Evolutionary conservation across 176 grass and related monocot species (phyloP).

Genomic region (Phoenix roebelenii): DNA sequence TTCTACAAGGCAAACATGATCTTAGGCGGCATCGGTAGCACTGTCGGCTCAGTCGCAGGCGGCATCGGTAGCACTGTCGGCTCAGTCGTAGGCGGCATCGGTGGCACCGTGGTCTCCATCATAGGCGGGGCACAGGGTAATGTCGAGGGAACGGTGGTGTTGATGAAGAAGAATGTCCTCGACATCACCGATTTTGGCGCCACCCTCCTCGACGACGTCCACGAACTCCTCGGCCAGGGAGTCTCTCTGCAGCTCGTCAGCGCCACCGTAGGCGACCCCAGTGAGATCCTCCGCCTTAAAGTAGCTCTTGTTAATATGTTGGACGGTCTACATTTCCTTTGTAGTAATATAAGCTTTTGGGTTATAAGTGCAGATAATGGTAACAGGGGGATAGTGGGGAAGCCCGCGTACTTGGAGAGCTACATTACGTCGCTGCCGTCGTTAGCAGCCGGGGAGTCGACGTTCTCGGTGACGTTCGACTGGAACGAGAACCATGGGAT

Average conservation of each 20-base stretch:
- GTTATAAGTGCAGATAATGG: slow-evolving; percentile 27
- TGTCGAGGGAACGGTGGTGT: slow-evolving; percentile 42
- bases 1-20: too few relatives aligned
- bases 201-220: slow-evolving; percentile 38
- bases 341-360: too few relatives aligned
- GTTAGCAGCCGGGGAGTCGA: slow-evolving; percentile 43
- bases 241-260: slow-evolving; percentile 70
- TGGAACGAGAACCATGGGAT: slow-evolving; percentile 59
- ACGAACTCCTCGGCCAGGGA: slow-evolving; percentile 39
- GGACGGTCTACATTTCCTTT: too few relatives aligned
- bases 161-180: slow-evolving; percentile 59
- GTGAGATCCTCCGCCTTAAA: slow-evolving; percentile 2
- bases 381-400: slow-evolving; percentile 28
- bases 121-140: neutral
- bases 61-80: too few relatives aligned
- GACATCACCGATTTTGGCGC: slow-evolving; percentile 61
- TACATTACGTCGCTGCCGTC: slow-evolving; percentile 32
- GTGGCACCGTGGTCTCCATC: neutral
- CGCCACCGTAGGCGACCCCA: slow-evolving; percentile 39
- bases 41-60: too few relatives aligned
- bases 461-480: slow-evolving; percentile 35
- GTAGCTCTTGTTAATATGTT: too few relatives aligned
- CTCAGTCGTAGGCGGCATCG: neutral
- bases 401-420: slow-evolving; percentile 42
- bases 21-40: too few relatives aligned